These are phyloP conservation scores for Papiliotrema nemorosa DNA, from an alignment of 1,284 basidiomycete species.

Conservation along the genomic window DNA sequence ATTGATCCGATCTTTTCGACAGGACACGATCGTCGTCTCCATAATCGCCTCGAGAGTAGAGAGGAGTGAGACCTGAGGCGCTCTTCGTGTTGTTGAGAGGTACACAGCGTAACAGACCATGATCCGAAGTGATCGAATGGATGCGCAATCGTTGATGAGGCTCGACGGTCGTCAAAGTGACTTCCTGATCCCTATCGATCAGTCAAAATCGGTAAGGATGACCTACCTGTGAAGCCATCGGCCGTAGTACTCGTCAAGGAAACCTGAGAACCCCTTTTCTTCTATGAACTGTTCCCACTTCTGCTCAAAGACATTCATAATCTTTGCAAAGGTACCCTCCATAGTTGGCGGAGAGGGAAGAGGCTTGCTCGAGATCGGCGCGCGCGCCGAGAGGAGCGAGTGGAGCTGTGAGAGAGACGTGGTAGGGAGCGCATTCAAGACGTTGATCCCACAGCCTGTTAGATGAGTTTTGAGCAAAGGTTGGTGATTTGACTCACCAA, in stretches of 20 bases:
- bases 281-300: conserved; percentile 72
- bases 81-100: conserved; percentile 52
- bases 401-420: conserved; percentile 72
- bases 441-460: conserved; percentile 79
- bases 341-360: conserved; percentile 57
- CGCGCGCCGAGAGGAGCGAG: conserved; percentile 28
- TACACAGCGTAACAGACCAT: conserved; percentile 80
- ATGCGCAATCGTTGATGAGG: conserved; percentile 73
- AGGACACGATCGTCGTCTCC: conserved; percentile 35
- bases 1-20: conserved; percentile 26
- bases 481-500: conserved; percentile 58
- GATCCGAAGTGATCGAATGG: conserved; percentile 77
- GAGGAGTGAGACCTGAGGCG: conserved; percentile 38
- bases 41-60: conserved; percentile 35
- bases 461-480: not conserved
- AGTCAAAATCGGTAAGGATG: not conserved
- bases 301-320: conserved; percentile 72
- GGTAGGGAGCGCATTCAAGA: conserved; percentile 78
- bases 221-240: conserved; percentile 88
- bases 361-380: conserved; percentile 22
- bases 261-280: conserved; percentile 66
- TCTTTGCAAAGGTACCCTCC: conserved; percentile 70
- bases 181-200: conserved; percentile 67
- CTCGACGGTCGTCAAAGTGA: conserved; percentile 71
- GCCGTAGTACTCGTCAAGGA: conserved; percentile 71